Percentiles rank a stretch among this genome's conserved stretches.
These are phyloP conservation scores for Usnea hakonensis DNA, from an alignment of 495 filamentous ascomycete species.

Conservation along the genomic window DNA sequence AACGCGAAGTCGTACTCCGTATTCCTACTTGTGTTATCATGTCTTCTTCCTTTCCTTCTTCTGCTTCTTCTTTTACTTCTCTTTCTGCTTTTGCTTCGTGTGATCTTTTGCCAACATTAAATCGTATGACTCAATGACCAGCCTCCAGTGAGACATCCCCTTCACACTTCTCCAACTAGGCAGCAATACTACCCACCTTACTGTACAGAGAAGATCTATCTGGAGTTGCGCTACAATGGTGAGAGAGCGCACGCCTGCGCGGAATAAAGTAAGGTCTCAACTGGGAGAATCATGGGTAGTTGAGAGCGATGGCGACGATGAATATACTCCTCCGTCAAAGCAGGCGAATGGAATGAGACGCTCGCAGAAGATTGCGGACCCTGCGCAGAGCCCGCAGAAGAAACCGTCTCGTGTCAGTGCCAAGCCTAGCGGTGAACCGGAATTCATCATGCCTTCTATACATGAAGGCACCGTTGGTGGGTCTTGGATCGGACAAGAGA, in stretches of 20 bases:
- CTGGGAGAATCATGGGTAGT: conserved; percentile 36
- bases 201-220: not conserved
- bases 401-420: conserved; percentile 23
- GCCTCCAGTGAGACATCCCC: not conserved
- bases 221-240: conserved; percentile 12
- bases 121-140: not conserved
- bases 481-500: conserved; percentile 26
- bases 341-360: conserved; percentile 5
- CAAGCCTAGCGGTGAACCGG: conserved; percentile 31
- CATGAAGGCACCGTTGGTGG: conserved; percentile 28
- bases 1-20: not conserved
- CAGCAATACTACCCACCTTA: not conserved
- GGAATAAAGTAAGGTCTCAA: conserved; percentile 20
- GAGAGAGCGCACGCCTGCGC: conserved; percentile 19
- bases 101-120: not conserved
- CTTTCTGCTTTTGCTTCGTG: too few relatives aligned
- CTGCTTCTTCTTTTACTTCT: not conserved
- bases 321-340: conserved; percentile 17
- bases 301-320: conserved; percentile 28
- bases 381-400: conserved; percentile 17
- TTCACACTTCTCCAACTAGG: not conserved
- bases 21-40: not conserved
- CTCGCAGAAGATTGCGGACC: conserved; percentile 11
- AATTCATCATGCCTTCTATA: conserved; percentile 43
- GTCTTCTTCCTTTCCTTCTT: too few relatives aligned